Percentiles rank a stretch among this genome's conserved stretches.
phyloP scores from a whole-genome alignment of 1,284 basidiomycete genomes.

The Pseudozyma sp. region DNA sequence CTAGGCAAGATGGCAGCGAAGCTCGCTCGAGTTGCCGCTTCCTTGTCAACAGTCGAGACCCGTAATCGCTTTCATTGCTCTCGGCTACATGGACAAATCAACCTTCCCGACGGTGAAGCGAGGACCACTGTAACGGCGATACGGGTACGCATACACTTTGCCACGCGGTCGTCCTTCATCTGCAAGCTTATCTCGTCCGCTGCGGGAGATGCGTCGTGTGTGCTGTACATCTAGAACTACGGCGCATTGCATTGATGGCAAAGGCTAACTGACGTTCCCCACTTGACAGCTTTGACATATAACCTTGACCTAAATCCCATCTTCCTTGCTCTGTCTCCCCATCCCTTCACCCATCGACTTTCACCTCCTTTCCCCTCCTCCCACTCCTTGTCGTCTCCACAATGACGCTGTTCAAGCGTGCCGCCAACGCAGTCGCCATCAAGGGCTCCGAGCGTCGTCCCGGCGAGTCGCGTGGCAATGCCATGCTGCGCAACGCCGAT shows the following conservation, averaged over 20 bases:
- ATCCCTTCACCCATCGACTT: background rate
- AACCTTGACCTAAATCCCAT: constrained; percentile 4
- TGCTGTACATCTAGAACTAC: too few relatives aligned
- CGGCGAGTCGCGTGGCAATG: constrained; percentile 35
- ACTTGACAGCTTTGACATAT: constrained; percentile 5
- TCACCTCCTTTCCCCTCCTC: background rate
- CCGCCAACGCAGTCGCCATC: constrained; percentile 38
- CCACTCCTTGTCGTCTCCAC: constrained; percentile 1
- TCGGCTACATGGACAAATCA: too few relatives aligned
- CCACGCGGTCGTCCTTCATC: background rate
- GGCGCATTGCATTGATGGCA: too few relatives aligned
- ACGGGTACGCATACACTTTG: background rate
- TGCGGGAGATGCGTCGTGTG: background rate
- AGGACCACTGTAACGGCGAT: background rate
- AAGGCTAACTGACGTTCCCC: background rate
- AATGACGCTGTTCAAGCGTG: constrained; percentile 34
- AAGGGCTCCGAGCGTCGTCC: constrained; percentile 38
- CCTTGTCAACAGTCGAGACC: background rate
- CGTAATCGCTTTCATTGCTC: background rate
- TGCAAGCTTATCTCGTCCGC: background rate
- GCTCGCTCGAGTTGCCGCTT: constrained; percentile 34
- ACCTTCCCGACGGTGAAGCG: background rate
- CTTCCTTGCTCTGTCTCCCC: background rate
- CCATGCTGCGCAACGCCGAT: constrained; percentile 55
- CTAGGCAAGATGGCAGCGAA: background rate